Conservation (phyloP, 345 rosid species). For the Hirschfeldia incana region DNA sequence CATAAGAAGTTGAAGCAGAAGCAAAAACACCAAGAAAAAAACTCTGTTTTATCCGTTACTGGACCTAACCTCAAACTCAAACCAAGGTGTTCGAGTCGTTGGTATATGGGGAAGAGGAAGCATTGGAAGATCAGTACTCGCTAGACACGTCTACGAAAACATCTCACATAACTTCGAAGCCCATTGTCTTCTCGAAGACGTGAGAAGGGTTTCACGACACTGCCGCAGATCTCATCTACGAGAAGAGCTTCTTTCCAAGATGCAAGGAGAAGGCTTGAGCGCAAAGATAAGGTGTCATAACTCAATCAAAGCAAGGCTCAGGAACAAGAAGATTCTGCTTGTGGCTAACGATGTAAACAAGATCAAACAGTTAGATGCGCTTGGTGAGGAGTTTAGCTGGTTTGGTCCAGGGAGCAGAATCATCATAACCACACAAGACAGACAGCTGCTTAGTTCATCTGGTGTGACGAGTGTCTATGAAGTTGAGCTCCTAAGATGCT, state of each 20-base stretch:
- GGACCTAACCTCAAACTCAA: not conserved
- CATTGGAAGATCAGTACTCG: constrained; percentile 33
- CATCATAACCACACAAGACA: constrained; percentile 36
- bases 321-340: constrained; percentile 32
- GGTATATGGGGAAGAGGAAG: constrained; percentile 42
- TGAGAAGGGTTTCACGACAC: constrained; percentile 3
- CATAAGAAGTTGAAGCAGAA: constrained; percentile 40
- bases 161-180: constrained; percentile 30
- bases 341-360: constrained; percentile 37
- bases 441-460: constrained; percentile 26
- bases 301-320: constrained; percentile 28
- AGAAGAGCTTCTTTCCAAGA: constrained; percentile 31
- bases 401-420: constrained; percentile 42
- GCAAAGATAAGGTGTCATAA: constrained; percentile 21
- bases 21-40: not conserved
- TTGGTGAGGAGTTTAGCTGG: constrained; percentile 38
- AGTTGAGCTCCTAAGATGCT: constrained; percentile 24
- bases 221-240: constrained; percentile 15
- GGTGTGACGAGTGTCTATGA: constrained; percentile 30
- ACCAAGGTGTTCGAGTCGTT: constrained; percentile 5
- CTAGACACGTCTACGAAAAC: constrained; percentile 28
- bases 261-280: constrained; percentile 32
- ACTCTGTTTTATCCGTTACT: constrained; percentile 19
- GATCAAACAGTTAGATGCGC: constrained; percentile 29
- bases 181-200: constrained; percentile 31